Evolutionary conservation across 1,284 basidiomycete genomes (phyloP).

Genomic region (Naganishia liquefaciens): DNA sequence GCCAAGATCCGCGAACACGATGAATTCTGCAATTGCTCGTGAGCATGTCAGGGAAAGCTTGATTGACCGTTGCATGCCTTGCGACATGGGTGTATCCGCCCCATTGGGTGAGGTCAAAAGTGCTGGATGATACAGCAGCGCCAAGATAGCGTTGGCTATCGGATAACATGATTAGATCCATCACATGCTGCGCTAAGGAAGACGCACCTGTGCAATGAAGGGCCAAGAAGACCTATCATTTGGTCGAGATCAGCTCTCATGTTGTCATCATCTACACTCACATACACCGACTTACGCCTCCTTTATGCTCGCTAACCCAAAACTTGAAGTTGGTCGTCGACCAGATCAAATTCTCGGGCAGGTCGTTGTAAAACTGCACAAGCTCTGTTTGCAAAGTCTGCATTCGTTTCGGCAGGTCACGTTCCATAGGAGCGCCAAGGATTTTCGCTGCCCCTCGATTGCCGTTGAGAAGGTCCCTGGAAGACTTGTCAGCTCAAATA

Average conservation of each 20-base stretch:
- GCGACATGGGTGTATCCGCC: conserved; percentile 53
- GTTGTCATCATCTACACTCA: no score
- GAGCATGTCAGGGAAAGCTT: conserved; percentile 52
- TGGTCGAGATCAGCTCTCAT: neutral
- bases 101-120: conserved; percentile 52
- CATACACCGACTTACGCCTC: conserved; percentile 42
- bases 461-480: conserved; percentile 54
- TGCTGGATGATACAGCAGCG: conserved; percentile 55
- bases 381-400: conserved; percentile 52
- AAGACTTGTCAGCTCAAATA: neutral
- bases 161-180: conserved; percentile 4
- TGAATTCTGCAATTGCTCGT: conserved; percentile 55
- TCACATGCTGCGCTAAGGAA: conserved; percentile 42
- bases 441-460: conserved; percentile 51
- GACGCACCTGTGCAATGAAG: conserved; percentile 21
- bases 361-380: conserved; percentile 51
- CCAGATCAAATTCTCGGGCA: conserved; percentile 54
- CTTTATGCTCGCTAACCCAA: conserved; percentile 49
- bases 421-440: conserved; percentile 42
- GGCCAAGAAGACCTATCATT: conserved; percentile 8
- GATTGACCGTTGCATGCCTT: conserved; percentile 51
- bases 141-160: conserved; percentile 55
- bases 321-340: conserved; percentile 53
- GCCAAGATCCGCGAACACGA: conserved; percentile 48
- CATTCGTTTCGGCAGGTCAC: conserved; percentile 33